These are phyloP conservation scores for Sporothrix mexicana DNA, from an alignment of 2,329 filamentous ascomycete genomes.

Conservation along the genomic window DNA sequence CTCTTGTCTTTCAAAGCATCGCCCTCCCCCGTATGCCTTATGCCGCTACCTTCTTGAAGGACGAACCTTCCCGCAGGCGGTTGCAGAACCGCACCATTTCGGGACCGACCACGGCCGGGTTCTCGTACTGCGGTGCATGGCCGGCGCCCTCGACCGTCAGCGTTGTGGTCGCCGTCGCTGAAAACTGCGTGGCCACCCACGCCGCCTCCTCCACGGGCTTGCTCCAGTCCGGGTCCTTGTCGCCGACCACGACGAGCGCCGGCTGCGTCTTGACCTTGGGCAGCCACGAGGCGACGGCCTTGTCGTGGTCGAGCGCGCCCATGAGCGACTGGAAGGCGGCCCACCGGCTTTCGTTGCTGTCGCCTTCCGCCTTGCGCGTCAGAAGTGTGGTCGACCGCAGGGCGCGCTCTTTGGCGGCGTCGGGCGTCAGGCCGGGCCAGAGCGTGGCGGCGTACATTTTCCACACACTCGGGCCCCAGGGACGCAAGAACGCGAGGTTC, in stretches of 20 bases:
- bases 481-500: constrained; percentile 32
- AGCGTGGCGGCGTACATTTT: constrained; percentile 32
- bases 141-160: constrained; percentile 34
- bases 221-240: constrained; percentile 39
- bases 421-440: constrained; percentile 37
- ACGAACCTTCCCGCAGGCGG: constrained; percentile 26
- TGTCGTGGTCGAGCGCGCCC: constrained; percentile 33
- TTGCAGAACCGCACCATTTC: constrained; percentile 34
- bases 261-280: constrained; percentile 28
- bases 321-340: constrained; percentile 35
- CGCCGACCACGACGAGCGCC: constrained; percentile 39
- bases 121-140: constrained; percentile 38
- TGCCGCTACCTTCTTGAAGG: constrained; percentile 12
- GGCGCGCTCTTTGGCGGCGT: constrained; percentile 33
- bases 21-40: neutral
- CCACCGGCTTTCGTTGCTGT: constrained; percentile 29
- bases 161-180: constrained; percentile 15
- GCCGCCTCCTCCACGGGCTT: constrained; percentile 37
- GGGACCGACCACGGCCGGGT: constrained; percentile 34
- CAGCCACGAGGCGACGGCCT: constrained; percentile 33
- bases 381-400: constrained; percentile 27
- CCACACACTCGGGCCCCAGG: constrained; percentile 38
- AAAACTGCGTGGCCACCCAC: constrained; percentile 38
- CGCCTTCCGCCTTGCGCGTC: constrained; percentile 23
- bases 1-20: neutral